phyloP scores from a whole-genome alignment of 1,284 basidiomycete genomes.

The Heimioporus punctisporus region DNA sequence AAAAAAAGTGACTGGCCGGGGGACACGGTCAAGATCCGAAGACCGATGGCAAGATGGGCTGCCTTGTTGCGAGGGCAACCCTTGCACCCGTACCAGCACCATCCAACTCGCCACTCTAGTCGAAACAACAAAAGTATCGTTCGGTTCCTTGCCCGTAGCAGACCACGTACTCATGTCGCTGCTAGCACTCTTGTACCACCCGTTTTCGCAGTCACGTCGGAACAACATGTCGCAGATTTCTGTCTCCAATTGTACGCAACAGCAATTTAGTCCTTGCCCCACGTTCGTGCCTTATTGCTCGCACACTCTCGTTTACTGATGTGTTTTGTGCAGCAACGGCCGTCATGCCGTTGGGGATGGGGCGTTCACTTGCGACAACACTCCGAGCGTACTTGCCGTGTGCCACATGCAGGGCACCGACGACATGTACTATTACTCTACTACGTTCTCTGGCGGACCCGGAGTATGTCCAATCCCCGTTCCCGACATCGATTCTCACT shows the following conservation, averaged over 20 bases:
- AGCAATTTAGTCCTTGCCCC: slow-evolving; percentile 90
- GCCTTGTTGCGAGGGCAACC: neutral
- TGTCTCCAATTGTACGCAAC: slow-evolving; percentile 71
- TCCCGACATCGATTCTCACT: neutral
- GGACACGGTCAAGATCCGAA: slow-evolving; percentile 7
- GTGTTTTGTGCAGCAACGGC: slow-evolving; percentile 69
- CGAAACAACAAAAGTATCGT: neutral
- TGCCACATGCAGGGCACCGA: slow-evolving; percentile 78
- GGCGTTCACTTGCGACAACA: slow-evolving; percentile 79
- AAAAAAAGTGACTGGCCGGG: too few relatives aligned
- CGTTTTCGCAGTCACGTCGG: slow-evolving; percentile 64
- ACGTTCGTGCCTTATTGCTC: slow-evolving; percentile 50
- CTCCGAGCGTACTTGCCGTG: slow-evolving; percentile 79
- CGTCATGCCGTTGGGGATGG: slow-evolving; percentile 89
- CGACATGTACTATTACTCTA: slow-evolving; percentile 86
- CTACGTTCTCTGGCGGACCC: slow-evolving; percentile 87
- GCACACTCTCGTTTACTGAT: slow-evolving; percentile 9
- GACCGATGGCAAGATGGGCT: neutral
- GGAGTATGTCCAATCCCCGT: slow-evolving; percentile 58
- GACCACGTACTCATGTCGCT: too few relatives aligned
- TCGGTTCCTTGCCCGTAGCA: too few relatives aligned
- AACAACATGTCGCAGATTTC: slow-evolving; percentile 72
- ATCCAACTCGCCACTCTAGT: neutral
- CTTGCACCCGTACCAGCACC: slow-evolving; percentile 20
- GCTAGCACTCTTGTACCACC: slow-evolving; percentile 4